Conservation (phyloP, 2,329 filamentous ascomycete species). For the Aspergillus sp. region DNA sequence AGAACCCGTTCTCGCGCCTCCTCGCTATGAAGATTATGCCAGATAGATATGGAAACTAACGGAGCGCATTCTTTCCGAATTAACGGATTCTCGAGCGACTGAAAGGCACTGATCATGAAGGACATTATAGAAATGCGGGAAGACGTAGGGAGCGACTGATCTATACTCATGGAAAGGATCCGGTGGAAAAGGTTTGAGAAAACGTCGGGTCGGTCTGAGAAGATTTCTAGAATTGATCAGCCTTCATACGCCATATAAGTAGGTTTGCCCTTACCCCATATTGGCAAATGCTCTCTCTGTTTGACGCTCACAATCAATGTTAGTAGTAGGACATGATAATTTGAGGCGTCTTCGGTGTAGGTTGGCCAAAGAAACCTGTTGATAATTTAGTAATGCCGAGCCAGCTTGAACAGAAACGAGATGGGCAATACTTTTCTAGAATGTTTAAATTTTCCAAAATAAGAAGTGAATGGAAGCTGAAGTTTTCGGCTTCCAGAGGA, state of each 20-base stretch:
- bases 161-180: conserved; percentile 80
- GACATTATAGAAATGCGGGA: conserved; percentile 81
- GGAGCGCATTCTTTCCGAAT: conserved; percentile 96
- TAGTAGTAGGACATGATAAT: conserved; percentile 86
- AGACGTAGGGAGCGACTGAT: conserved; percentile 62
- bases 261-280: conserved; percentile 69
- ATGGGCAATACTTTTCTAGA: conserved; percentile 66
- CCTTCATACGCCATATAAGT: background rate
- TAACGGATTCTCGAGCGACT: conserved; percentile 83
- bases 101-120: conserved; percentile 89
- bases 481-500: conserved; percentile 75
- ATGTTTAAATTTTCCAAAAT: conserved; percentile 87
- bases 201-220: conserved; percentile 72
- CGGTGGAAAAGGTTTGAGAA: conserved; percentile 90
- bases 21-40: conserved; percentile 87
- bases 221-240: conserved; percentile 60
- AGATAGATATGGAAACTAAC: conserved; percentile 89
- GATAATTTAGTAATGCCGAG: conserved; percentile 19
- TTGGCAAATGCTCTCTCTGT: conserved; percentile 78
- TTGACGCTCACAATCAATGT: conserved; percentile 85
- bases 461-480: conserved; percentile 73
- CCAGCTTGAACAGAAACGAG: background rate
- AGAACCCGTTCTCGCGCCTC: conserved; percentile 70
- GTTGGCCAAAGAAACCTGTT: conserved; percentile 88
- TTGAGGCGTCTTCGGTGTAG: conserved; percentile 83